Conservation (phyloP, 1,139 yeast genomes). For the Yamadazyma sp. region DNA sequence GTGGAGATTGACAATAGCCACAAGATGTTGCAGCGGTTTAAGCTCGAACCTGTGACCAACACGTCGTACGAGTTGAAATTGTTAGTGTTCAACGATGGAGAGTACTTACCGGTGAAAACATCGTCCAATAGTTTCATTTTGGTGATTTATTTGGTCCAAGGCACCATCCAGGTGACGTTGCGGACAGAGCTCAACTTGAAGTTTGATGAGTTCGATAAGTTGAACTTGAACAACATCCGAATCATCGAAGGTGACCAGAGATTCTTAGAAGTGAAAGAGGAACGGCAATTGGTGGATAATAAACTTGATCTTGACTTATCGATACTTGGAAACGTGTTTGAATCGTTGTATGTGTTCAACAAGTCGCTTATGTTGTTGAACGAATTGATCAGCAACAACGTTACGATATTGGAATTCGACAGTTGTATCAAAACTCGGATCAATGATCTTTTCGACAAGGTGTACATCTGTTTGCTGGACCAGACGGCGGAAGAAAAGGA, state of each 20-base stretch:
- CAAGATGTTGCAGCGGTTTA: constrained; percentile 3
- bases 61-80: constrained; percentile 26
- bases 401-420: constrained; percentile 29
- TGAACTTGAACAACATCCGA: constrained; percentile 14
- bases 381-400: constrained; percentile 30
- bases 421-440: constrained; percentile 31
- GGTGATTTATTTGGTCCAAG: constrained; percentile 27
- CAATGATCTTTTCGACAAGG: constrained; percentile 25
- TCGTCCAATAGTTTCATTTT: constrained; percentile 39
- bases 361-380: constrained; percentile 34
- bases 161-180: constrained; percentile 11
- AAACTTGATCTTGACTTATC: constrained; percentile 21
- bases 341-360: constrained; percentile 31
- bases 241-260: constrained; percentile 4
- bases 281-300: constrained; percentile 16
- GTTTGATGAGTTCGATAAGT: constrained; percentile 32
- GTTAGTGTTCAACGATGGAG: constrained; percentile 33
- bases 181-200: constrained; percentile 17
- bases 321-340: constrained; percentile 26
- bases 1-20: constrained; percentile 20
- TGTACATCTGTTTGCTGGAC: constrained; percentile 23
- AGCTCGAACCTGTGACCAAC: neutral
- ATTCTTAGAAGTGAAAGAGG: constrained; percentile 8
- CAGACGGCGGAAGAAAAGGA: constrained; percentile 16
- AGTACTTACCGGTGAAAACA: constrained; percentile 34